phyloP scores from a whole-genome alignment of 352 stramenopile species.

The Lagenidium giganteum region DNA sequence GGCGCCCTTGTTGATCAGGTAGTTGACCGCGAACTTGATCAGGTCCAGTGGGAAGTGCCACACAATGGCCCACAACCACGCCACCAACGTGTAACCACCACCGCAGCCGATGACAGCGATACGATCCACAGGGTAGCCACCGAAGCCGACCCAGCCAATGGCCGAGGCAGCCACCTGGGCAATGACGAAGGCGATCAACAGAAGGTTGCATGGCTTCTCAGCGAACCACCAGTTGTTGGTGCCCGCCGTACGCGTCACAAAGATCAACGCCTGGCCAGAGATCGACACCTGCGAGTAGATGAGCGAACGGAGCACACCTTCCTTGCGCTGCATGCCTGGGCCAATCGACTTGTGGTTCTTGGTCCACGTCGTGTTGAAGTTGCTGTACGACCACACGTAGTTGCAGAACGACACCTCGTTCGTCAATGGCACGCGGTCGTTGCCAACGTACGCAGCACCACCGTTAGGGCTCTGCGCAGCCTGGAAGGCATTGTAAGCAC shows the following conservation, averaged over 20 bases:
- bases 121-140: constrained; percentile 58
- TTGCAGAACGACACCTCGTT: constrained; percentile 63
- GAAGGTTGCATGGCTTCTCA: constrained; percentile 54
- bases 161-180: constrained; percentile 58
- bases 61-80: constrained; percentile 61
- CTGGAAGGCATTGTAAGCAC: constrained; percentile 43
- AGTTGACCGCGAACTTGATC: constrained; percentile 72
- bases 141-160: constrained; percentile 64
- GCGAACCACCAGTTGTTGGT: constrained; percentile 77
- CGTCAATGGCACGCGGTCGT: constrained; percentile 52
- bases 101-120: constrained; percentile 62
- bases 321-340: constrained; percentile 60
- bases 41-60: constrained; percentile 74
- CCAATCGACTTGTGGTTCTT: constrained; percentile 55
- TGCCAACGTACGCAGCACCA: constrained; percentile 51
- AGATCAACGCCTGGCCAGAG: constrained; percentile 69
- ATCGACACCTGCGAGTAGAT: constrained; percentile 74
- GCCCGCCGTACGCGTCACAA: constrained; percentile 64
- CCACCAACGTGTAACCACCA: constrained; percentile 55
- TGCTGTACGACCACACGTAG: constrained; percentile 62
- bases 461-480: constrained; percentile 37
- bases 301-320: constrained; percentile 56
- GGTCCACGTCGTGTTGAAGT: constrained; percentile 72
- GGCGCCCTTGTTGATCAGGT: constrained; percentile 42
- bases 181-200: constrained; percentile 66